These are phyloP conservation scores for Phycomyces blakesleeanus DNA, from an alignment of 192 early-diverging fungal genomes.

Conservation along the genomic window DNA sequence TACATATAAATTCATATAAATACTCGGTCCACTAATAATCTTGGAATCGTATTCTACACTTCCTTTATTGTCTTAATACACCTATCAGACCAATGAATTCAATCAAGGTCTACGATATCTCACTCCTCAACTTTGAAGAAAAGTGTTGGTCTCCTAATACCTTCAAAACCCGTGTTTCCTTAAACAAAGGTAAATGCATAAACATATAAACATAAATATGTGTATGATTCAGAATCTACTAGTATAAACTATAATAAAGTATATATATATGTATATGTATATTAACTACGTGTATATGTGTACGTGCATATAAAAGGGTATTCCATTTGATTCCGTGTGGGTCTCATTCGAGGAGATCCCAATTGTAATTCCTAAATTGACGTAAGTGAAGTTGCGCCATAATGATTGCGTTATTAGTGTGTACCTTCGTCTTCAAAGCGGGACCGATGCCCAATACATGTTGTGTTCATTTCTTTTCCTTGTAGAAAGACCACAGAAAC, in stretches of 20 bases:
- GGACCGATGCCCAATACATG: too few relatives aligned
- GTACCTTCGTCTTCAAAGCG: too few relatives aligned
- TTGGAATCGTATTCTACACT: too few relatives aligned
- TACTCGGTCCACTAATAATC: too few relatives aligned
- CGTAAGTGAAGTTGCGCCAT: slow-evolving; percentile 4
- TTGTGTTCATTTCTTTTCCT: too few relatives aligned
- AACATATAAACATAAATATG: too few relatives aligned
- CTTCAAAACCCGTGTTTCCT: slow-evolving; percentile 14
- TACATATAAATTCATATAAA: too few relatives aligned
- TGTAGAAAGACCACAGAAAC: slow-evolving; percentile 12
- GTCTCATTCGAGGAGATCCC: slow-evolving; percentile 19
- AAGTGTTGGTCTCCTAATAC: slow-evolving; percentile 26
- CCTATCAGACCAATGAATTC: slow-evolving; percentile 20
- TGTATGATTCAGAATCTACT: too few relatives aligned
- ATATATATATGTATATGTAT: too few relatives aligned
- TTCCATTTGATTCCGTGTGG: slow-evolving; percentile 19
- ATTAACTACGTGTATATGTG: too few relatives aligned
- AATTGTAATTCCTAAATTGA: slow-evolving; percentile 2
- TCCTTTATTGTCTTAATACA: not conserved
- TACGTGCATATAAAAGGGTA: slow-evolving; percentile 13
- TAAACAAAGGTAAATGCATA: slow-evolving; percentile 24
- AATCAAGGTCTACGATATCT: slow-evolving; percentile 20
- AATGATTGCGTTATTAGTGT: too few relatives aligned
- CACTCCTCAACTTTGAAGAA: not conserved
- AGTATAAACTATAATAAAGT: too few relatives aligned